Conservation (phyloP, 2,329 filamentous ascomycete genomes). For the Akanthomyces dipterigenus region DNA sequence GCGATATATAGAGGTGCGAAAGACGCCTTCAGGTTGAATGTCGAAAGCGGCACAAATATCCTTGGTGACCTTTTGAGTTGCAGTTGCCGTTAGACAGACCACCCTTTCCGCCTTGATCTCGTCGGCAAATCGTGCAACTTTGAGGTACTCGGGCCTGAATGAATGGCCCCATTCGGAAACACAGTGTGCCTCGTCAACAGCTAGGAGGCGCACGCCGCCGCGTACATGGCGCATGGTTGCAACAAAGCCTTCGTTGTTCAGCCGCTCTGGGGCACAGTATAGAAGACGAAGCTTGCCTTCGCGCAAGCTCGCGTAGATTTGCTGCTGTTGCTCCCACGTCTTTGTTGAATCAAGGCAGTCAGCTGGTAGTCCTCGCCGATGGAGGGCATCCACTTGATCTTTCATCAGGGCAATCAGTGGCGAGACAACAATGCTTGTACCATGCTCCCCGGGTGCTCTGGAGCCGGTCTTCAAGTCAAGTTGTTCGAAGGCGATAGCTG, state of each 20-base stretch:
- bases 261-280: conserved; percentile 52
- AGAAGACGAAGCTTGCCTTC: conserved; percentile 45
- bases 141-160: conserved; percentile 45
- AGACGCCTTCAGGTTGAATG: conserved; percentile 40
- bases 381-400: conserved; percentile 51
- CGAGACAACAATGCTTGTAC: conserved; percentile 50
- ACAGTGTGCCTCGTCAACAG: conserved; percentile 53
- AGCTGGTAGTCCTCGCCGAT: conserved; percentile 41
- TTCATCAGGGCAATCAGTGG: conserved; percentile 54
- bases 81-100: conserved; percentile 54
- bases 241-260: conserved; percentile 56
- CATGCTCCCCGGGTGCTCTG: conserved; percentile 28
- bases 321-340: conserved; percentile 37
- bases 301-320: conserved; percentile 30
- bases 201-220: conserved; percentile 49
- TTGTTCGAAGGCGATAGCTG: conserved; percentile 39
- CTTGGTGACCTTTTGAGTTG: conserved; percentile 47
- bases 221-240: conserved; percentile 46
- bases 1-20: conserved; percentile 52
- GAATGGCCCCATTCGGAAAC: conserved; percentile 48
- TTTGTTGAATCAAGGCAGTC: conserved; percentile 52
- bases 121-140: conserved; percentile 47
- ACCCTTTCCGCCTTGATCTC: conserved; percentile 53
- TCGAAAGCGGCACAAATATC: conserved; percentile 48
- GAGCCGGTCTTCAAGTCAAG: conserved; percentile 28